Evolutionary conservation across 805 yeast genomes (phyloP), one percentile per base, ranked within the genome.

Genomic region (Saccharomycopsis sp.): DNA sequence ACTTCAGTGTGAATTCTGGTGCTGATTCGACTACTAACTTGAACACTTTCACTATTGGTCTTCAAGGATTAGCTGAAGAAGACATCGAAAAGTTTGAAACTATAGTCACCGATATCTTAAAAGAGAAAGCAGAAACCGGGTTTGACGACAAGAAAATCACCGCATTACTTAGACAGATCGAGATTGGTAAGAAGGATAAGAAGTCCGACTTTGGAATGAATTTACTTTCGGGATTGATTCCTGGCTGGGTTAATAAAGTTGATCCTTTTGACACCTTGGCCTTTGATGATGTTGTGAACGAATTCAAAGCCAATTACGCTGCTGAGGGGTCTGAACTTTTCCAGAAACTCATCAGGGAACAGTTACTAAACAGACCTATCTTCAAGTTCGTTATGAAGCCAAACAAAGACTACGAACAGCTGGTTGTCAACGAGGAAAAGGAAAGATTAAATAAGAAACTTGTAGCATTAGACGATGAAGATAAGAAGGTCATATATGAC

Each of bases 181-280:
- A 94, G 69, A 73, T 94, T 34, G 72, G 83, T 41, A 85, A 89
- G 69, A 89, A 89, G 65, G 92, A 90, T 64, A 96, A 91, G 63
- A 91, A 86, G 64, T 85, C 98, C 0, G 88, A 89, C 61, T 94
- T 90, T 74, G 99, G 99, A 9, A 74, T 94, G 75, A 84, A 84
- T 42, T 69, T 93, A 53, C 75, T 93, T 38, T 83, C 83, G 68
- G 79, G 89, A 0, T 63, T 94, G 7, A 80, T 89, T n/a, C 89
- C 96, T 7, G 84, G 89, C 8, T 91, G 97, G 89, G 85, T 87
- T 55, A 90, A 90, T 68, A 82, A 81, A 22, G 79, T 82, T n/a
- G 89, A 89, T 70, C 96, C 96, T 1, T 75, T 93, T 64, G 79
- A 82, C 12, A 65, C 79, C 2, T 72, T 94, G 54, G 83, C 84